phyloP scores from a whole-genome alignment of 306 rosid genomes.

The Cyamopsis tetragonoloba region DNA sequence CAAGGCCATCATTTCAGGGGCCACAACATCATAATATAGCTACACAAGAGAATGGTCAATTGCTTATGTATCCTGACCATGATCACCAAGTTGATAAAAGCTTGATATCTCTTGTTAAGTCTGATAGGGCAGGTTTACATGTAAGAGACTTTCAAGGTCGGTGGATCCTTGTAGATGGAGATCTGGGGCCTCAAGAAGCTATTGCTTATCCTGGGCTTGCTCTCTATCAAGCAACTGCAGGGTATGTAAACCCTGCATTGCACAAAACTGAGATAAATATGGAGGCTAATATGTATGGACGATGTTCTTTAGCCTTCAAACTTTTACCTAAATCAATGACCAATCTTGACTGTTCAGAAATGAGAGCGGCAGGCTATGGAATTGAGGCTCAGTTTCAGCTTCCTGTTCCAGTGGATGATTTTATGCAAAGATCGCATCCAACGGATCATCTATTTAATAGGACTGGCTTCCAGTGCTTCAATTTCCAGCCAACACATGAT shows the following conservation, averaged over 20 bases:
- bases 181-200: slow-evolving; percentile 95
- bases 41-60: slow-evolving; percentile 78
- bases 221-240: slow-evolving; percentile 96
- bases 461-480: slow-evolving; percentile 69
- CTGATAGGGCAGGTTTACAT: slow-evolving; percentile 79
- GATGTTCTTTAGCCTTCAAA: slow-evolving; percentile 81
- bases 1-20: slow-evolving; percentile 85
- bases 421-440: slow-evolving; percentile 89
- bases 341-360: slow-evolving; percentile 87
- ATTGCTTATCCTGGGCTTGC: slow-evolving; percentile 94
- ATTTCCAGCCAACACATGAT: slow-evolving; percentile 70
- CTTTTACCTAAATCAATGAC: slow-evolving; percentile 92
- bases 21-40: slow-evolving; percentile 67
- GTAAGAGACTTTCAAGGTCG: slow-evolving; percentile 81
- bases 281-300: slow-evolving; percentile 73
- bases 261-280: slow-evolving; percentile 69
- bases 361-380: slow-evolving; percentile 96
- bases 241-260: slow-evolving; percentile 86
- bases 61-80: slow-evolving; percentile 72
- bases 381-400: slow-evolving; percentile 91
- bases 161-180: slow-evolving; percentile 88
- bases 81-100: slow-evolving; percentile 88
- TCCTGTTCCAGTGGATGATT: slow-evolving; percentile 91
- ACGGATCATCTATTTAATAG: slow-evolving; percentile 72
- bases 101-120: slow-evolving; percentile 78